Base-by-base conservation (phyloP, 2,329 filamentous ascomycete genomes). In the Diaporthe vaccinii region DNA sequence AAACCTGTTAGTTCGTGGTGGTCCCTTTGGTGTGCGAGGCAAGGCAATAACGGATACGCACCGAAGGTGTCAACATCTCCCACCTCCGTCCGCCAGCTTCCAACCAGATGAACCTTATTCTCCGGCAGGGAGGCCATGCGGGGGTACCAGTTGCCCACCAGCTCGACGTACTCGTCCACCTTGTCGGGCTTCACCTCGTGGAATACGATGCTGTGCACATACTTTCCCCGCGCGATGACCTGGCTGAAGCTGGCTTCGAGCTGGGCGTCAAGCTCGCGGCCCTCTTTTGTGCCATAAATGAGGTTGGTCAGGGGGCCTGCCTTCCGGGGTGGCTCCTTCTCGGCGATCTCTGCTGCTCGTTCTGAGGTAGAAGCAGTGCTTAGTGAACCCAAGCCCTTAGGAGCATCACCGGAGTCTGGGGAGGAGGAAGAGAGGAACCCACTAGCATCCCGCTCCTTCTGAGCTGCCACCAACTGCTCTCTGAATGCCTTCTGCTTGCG, bases 51-150 rank as follows among this genome's bases (percentile, higher is more conserved):
- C 25, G 51, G 36, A 25, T 34, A 34, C 91, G 77, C 90, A 98
- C 96, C 92, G 86, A 99, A 99, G 0, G 96, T 98, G 82, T 99
- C 95, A 83, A 95, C 97, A 81, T 99, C 96, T 77, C 97, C 97
- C 70, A 99, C 96, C 84, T 99, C 97, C 22, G 96, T 98, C 84
- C 96, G 92, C 97, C 97, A 99, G 88, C 96, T 98, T 80, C 97
- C 97, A 8, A 99, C 97, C 74, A 99, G 87, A 84, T 99, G 93
- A 79, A 99, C 96, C 86, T 96, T 96, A 86, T 98, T 98, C 85
- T 97, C 93, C 28, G 94, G 92, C 79, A 92, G 89, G 76, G 90
- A 89, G 61, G 97, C 97, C 90, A 98, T 95, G 82, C 91, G 92
- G 12, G 97, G 96, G 82, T 99, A 99, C 94, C 95, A 98, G 51